A percentile compares a stretch with the other conserved stretches of the same genome.
These are phyloP conservation scores for Trichothecium roseum DNA, from an alignment of 2,329 filamentous ascomycete genomes.

Conservation along the genomic window DNA sequence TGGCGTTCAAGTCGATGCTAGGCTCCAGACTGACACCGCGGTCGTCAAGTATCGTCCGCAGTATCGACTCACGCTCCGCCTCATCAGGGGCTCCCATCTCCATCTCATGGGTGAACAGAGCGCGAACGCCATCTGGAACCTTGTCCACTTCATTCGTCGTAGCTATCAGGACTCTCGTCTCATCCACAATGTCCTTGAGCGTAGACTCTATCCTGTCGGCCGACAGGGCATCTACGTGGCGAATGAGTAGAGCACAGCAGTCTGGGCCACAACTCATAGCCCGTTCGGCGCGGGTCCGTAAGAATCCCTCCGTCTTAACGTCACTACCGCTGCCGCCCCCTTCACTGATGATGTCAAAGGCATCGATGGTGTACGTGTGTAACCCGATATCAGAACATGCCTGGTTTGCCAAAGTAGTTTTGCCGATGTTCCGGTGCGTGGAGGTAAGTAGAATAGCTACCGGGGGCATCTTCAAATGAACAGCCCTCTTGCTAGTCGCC, in stretches of 20 bases:
- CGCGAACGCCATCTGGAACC: conserved; percentile 78
- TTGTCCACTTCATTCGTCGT: conserved; percentile 95
- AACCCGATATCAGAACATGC: conserved; percentile 84
- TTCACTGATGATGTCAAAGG: conserved; percentile 91
- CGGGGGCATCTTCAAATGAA: conserved; percentile 79
- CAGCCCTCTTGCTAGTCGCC: conserved; percentile 76
- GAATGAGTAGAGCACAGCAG: conserved; percentile 74
- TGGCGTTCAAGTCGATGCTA: conserved; percentile 71
- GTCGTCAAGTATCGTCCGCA: conserved; percentile 68
- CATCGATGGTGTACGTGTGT: conserved; percentile 80
- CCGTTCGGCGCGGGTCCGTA: conserved; percentile 79
- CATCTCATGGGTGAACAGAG: conserved; percentile 89
- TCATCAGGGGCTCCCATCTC: conserved; percentile 92
- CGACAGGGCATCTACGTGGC: conserved; percentile 82
- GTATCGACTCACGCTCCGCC: conserved; percentile 77
- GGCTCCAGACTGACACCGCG: conserved; percentile 67
- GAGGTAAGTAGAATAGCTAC: conserved; percentile 82
- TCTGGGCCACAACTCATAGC: conserved; percentile 81
- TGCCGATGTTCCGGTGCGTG: conserved; percentile 88
- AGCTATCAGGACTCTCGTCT: conserved; percentile 74
- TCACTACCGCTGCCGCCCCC: conserved; percentile 73
- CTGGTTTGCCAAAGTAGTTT: conserved; percentile 64
- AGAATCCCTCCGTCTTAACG: conserved; percentile 84
- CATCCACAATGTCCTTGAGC: conserved; percentile 72
- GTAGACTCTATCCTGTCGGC: conserved; percentile 83